phyloP scores from a whole-genome alignment of 495 filamentous ascomycete species.

The Penicillium maclennaniae region DNA sequence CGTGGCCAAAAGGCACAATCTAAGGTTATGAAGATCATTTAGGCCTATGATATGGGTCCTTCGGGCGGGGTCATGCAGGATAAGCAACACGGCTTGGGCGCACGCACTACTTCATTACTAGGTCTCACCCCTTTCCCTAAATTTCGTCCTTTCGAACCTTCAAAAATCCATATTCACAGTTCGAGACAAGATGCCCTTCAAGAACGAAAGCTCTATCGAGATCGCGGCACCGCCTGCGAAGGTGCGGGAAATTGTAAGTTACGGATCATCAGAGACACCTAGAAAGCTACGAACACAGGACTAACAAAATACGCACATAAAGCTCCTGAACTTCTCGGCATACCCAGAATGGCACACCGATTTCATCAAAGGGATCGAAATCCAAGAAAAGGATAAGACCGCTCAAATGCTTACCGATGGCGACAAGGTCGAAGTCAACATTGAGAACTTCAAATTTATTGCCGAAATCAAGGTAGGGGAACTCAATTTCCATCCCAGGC shows the following conservation, averaged over 20 bases:
- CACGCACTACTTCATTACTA: neutral
- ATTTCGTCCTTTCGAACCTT: neutral
- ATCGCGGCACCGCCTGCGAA: conserved; percentile 26
- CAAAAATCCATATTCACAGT: neutral
- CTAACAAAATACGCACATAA: neutral
- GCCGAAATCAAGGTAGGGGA: conserved; percentile 22
- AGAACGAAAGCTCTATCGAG: conserved; percentile 23
- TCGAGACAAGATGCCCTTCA: conserved; percentile 12
- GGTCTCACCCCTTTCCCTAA: neutral
- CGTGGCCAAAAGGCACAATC: neutral
- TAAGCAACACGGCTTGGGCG: neutral
- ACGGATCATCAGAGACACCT: neutral
- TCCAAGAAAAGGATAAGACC: conserved; percentile 15
- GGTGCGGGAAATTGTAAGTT: conserved; percentile 29
- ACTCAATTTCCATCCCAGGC: neutral
- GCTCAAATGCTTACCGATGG: conserved; percentile 9
- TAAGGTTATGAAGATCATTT: neutral
- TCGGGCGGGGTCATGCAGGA: neutral
- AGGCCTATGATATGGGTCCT: neutral
- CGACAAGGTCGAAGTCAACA: conserved; percentile 23
- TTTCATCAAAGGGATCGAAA: conserved; percentile 22
- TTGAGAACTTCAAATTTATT: conserved; percentile 26
- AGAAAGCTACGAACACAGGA: neutral
- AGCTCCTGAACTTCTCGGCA: conserved; percentile 26
- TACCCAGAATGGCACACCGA: conserved; percentile 27